phyloP scores from a whole-genome alignment of 1,139 yeast genomes.

The Nakaseomyces sp. region DNA sequence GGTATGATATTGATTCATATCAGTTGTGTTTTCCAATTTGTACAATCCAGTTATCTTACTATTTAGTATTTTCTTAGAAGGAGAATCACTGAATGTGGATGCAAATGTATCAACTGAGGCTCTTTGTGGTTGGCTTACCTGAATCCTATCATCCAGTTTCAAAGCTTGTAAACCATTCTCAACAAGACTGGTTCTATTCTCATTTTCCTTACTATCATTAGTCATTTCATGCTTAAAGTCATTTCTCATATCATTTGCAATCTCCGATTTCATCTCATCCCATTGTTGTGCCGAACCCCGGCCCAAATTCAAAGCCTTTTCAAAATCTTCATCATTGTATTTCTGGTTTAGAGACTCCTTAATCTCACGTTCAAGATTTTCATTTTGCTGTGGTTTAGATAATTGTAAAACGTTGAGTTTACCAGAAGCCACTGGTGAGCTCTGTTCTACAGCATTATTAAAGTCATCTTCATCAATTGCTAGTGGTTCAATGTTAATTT shows the following conservation, averaged over 20 bases:
- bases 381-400: conserved; percentile 23
- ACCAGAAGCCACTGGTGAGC: conserved; percentile 10
- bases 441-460: background rate
- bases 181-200: conserved; percentile 13
- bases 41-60: conserved; percentile 15
- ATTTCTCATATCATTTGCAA: conserved; percentile 7
- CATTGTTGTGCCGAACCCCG: conserved; percentile 6
- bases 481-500: conserved; percentile 5
- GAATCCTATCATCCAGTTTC: conserved; percentile 8
- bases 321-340: conserved; percentile 11
- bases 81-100: conserved; percentile 24
- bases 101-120: conserved; percentile 12
- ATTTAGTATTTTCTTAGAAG: conserved; percentile 12
- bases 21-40: conserved; percentile 20
- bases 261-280: conserved; percentile 7
- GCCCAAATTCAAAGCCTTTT: conserved; percentile 7
- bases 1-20: conserved; percentile 20
- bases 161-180: conserved; percentile 17
- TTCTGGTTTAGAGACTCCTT: conserved; percentile 8
- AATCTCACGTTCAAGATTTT: conserved; percentile 15
- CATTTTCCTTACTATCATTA: background rate
- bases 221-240: conserved; percentile 1
- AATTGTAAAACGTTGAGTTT: conserved; percentile 22
- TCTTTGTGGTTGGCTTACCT: conserved; percentile 2
- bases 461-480: conserved; percentile 2